Evolutionary conservation across 768 basidiomycete genomes (phyloP).

Genomic region (Pleurotus pulmonarius): DNA sequence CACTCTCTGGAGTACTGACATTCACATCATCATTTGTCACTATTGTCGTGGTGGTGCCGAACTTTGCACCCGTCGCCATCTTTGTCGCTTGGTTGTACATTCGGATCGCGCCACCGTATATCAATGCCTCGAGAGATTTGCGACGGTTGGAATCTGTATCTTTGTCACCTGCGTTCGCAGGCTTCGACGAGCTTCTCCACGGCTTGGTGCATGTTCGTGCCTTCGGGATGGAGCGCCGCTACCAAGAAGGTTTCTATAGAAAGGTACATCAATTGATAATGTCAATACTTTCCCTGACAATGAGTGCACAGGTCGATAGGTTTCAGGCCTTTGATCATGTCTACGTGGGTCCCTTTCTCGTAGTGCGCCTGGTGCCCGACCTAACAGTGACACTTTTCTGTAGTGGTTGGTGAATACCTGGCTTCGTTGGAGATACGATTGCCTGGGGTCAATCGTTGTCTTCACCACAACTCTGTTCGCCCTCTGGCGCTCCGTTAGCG

Average conservation of each 20-base stretch:
- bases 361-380: background rate
- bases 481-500: constrained; percentile 48
- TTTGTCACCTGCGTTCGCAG: constrained; percentile 68
- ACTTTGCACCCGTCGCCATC: constrained; percentile 62
- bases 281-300: constrained; percentile 21
- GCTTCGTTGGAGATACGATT: constrained; percentile 74
- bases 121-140: constrained; percentile 62
- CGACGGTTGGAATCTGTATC: constrained; percentile 64
- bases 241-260: constrained; percentile 59
- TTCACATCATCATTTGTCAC: constrained; percentile 63
- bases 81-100: constrained; percentile 70
- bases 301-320: constrained; percentile 46
- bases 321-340: constrained; percentile 72
- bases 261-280: constrained; percentile 30
- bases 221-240: constrained; percentile 66
- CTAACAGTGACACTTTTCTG: constrained; percentile 13
- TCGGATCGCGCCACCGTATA: constrained; percentile 56
- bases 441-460: constrained; percentile 69
- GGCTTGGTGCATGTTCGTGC: constrained; percentile 69
- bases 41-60: constrained; percentile 59
- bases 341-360: constrained; percentile 43
- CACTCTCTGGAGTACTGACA: constrained; percentile 50
- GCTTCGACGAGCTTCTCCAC: constrained; percentile 66
- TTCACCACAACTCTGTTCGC: constrained; percentile 69
- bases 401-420: constrained; percentile 69